These are phyloP conservation scores for Trebouxiophyceae sp. DNA, from an alignment of 163 green algal species.

Conservation along the genomic window DNA sequence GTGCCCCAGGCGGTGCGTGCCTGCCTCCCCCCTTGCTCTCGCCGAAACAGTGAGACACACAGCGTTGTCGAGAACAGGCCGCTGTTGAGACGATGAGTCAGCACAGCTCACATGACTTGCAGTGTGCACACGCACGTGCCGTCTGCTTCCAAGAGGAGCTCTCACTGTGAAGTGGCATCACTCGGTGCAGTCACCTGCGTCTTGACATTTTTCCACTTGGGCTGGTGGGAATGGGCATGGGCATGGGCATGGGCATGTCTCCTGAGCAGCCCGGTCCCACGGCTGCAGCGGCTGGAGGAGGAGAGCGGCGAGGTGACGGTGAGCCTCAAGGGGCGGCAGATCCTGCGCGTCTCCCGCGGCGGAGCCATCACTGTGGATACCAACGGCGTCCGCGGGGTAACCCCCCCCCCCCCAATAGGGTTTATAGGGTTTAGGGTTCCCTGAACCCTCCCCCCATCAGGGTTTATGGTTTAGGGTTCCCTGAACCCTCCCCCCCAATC, in stretches of 20 bases:
- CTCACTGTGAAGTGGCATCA: background rate
- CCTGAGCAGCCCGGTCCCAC: too few relatives aligned
- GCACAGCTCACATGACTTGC: background rate
- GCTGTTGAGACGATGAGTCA: background rate
- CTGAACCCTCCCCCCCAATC: too few relatives aligned
- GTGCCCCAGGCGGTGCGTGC: too few relatives aligned
- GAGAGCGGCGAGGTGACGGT: background rate
- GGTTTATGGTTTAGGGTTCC: background rate
- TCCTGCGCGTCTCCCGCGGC: background rate
- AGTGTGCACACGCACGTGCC: background rate
- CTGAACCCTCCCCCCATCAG: background rate
- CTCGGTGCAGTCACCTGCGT: too few relatives aligned
- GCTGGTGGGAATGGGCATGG: background rate
- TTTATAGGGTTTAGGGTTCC: background rate
- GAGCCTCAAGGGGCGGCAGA: background rate
- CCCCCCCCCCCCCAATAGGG: background rate
- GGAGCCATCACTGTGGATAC: background rate
- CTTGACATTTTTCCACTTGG: background rate
- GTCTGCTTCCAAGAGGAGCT: background rate
- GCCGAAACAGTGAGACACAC: too few relatives aligned
- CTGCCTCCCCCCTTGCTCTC: too few relatives aligned
- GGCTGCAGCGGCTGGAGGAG: background rate
- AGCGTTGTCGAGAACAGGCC: too few relatives aligned
- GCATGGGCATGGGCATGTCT: background rate
- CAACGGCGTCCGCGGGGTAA: background rate